phyloP scores from a whole-genome alignment of 1,284 basidiomycete genomes.

The Kwoniella shivajii region DNA sequence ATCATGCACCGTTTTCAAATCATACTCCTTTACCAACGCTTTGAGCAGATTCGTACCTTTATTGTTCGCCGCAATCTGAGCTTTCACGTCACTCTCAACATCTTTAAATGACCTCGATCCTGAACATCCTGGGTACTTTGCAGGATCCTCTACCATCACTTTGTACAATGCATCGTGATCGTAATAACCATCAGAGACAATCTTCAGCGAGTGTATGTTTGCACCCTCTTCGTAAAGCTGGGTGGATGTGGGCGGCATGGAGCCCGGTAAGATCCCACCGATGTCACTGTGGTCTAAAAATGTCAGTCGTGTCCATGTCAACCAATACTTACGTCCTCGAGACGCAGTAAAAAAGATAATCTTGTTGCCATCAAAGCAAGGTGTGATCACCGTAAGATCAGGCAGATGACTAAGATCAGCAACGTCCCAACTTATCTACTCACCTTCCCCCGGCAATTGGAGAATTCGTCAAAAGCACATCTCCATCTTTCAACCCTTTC shows the following conservation, averaged over 20 bases:
- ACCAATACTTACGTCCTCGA: slow-evolving; percentile 23
- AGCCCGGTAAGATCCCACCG: slow-evolving; percentile 57
- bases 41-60: slow-evolving; percentile 81
- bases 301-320: background rate
- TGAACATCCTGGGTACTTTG: slow-evolving; percentile 57
- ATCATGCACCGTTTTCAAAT: slow-evolving; percentile 80
- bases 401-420: slow-evolving; percentile 30
- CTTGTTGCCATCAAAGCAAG: slow-evolving; percentile 33
- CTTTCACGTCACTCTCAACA: slow-evolving; percentile 91
- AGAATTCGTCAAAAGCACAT: slow-evolving; percentile 57
- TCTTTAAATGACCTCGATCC: slow-evolving; percentile 25
- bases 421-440: background rate
- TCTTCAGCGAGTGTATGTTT: slow-evolving; percentile 82
- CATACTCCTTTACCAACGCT: slow-evolving; percentile 81
- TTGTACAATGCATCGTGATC: slow-evolving; percentile 73
- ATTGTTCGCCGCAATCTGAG: slow-evolving; percentile 93
- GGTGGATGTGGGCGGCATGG: slow-evolving; percentile 91
- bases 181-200: slow-evolving; percentile 80
- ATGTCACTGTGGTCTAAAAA: slow-evolving; percentile 40
- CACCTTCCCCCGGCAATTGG: slow-evolving; percentile 46
- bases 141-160: slow-evolving; percentile 79
- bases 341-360: slow-evolving; percentile 49
- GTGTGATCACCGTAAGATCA: slow-evolving; percentile 47
- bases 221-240: slow-evolving; percentile 93
- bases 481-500: slow-evolving; percentile 49